Conservation (phyloP, 2,329 filamentous ascomycete genomes). For the Dothidotthia symphoricarpi region DNA sequence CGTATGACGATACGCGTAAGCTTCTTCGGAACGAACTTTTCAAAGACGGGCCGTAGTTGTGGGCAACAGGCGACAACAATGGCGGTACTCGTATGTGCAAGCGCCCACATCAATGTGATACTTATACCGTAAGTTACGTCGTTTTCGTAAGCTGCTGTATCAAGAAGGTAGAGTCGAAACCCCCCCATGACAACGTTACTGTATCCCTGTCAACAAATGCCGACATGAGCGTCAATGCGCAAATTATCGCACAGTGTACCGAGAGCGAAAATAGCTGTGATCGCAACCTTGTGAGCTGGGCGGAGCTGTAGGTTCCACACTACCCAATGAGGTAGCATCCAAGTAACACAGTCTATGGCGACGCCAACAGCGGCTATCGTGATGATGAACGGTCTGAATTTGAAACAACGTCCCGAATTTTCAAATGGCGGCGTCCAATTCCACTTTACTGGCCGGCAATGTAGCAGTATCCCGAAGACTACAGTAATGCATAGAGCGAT, state of each 20-base stretch:
- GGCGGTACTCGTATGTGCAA: conserved; percentile 23
- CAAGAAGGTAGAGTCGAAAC: conserved; percentile 12
- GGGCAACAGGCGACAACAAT: conserved; percentile 27
- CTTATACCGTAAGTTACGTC: conserved; percentile 20
- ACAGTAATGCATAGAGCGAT: conserved; percentile 10
- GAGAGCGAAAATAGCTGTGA: conserved; percentile 24
- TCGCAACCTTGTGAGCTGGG: conserved; percentile 23
- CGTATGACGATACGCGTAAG: conserved; percentile 8
- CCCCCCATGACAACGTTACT: conserved; percentile 21
- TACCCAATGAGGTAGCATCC: conserved; percentile 25
- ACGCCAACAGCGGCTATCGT: conserved; percentile 11
- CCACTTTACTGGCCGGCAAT: conserved; percentile 23
- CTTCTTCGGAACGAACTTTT: conserved; percentile 13
- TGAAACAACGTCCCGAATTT: conserved; percentile 18
- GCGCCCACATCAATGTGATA: conserved; percentile 18
- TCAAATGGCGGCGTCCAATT: conserved; percentile 21
- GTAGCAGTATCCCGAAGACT: conserved; percentile 12
- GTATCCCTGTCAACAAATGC: conserved; percentile 5
- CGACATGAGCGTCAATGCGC: neutral
- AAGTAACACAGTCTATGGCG: conserved; percentile 21
- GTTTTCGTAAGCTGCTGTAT: conserved; percentile 1
- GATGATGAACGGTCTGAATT: conserved; percentile 12
- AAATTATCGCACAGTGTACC: conserved; percentile 18
- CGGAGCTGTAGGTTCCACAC: conserved; percentile 26
- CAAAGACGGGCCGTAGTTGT: conserved; percentile 25